phyloP scores from a whole-genome alignment of 1,284 basidiomycete species.

The Boletus semigastroideus region DNA sequence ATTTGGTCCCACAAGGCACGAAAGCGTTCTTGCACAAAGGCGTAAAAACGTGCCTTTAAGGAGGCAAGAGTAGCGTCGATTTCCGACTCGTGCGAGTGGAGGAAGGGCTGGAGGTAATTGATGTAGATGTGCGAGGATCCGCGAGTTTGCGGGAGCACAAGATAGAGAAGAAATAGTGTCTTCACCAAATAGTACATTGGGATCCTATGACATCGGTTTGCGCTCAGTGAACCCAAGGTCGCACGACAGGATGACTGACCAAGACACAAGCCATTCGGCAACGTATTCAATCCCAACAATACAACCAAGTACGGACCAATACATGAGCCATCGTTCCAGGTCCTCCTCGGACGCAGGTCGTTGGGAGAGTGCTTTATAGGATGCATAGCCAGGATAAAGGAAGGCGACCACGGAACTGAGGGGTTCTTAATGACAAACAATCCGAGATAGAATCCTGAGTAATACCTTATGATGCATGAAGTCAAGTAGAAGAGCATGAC shows the following conservation, averaged over 20 bases:
- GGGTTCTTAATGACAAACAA: slow-evolving; percentile 1
- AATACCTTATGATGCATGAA: slow-evolving; percentile 41
- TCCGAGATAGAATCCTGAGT: slow-evolving; percentile 9
- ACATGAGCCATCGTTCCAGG: slow-evolving; percentile 87
- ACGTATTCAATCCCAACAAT: slow-evolving; percentile 73
- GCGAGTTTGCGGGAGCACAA: slow-evolving; percentile 86
- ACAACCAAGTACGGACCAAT: slow-evolving; percentile 83
- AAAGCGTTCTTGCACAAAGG: slow-evolving; percentile 64
- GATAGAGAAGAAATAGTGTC: slow-evolving; percentile 83
- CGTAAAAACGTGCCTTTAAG: slow-evolving; percentile 56
- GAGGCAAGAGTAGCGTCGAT: slow-evolving; percentile 77
- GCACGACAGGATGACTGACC: slow-evolving; percentile 46
- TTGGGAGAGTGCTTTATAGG: slow-evolving; percentile 81
- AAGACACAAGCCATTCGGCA: slow-evolving; percentile 81
- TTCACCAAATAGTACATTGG: slow-evolving; percentile 87
- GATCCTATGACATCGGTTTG: slow-evolving; percentile 53
- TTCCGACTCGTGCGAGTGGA: slow-evolving; percentile 71
- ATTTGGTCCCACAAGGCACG: slow-evolving; percentile 63
- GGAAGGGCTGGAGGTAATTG: slow-evolving; percentile 75
- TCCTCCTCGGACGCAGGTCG: slow-evolving; percentile 76
- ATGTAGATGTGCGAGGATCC: slow-evolving; percentile 82
- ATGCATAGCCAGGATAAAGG: slow-evolving; percentile 83
- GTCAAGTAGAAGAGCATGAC: slow-evolving; percentile 54
- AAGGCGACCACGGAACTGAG: slow-evolving; percentile 66
- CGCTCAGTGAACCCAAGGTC: slow-evolving; percentile 5